Evolutionary conservation across 805 yeast species (phyloP).

Genomic region (Candida xyloterini): DNA sequence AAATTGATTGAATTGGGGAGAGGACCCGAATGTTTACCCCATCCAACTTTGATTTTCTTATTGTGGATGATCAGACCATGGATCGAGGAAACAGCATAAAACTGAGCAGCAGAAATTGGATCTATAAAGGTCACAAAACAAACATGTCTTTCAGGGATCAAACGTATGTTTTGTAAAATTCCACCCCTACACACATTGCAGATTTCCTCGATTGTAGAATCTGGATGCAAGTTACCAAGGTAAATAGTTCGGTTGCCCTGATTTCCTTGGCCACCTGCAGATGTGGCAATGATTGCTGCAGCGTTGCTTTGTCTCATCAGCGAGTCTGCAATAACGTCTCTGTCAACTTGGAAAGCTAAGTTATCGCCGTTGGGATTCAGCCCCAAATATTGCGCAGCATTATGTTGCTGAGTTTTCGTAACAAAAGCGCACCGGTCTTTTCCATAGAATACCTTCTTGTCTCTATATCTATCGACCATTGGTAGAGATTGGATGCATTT

Average conservation of each 20-base stretch:
- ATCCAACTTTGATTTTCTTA: conserved; percentile 85
- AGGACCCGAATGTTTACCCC: conserved; percentile 98
- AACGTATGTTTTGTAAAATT: conserved; percentile 75
- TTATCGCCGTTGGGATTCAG: conserved; percentile 87
- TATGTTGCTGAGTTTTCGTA: conserved; percentile 93
- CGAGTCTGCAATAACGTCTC: conserved; percentile 65
- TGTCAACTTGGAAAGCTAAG: conserved; percentile 54
- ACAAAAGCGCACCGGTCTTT: conserved; percentile 94
- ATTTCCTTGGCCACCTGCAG: conserved; percentile 90
- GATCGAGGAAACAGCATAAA: conserved; percentile 88
- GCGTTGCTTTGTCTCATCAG: conserved; percentile 93
- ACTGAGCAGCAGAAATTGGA: conserved; percentile 96
- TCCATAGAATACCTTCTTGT: conserved; percentile 83
- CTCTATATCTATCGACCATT: conserved; percentile 62
- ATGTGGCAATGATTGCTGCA: conserved; percentile 94
- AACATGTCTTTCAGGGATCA: conserved; percentile 80
- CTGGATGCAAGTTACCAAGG: conserved; percentile 85
- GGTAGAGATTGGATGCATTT: conserved; percentile 78
- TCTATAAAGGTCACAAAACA: conserved; percentile 95
- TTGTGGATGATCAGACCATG: conserved; percentile 86
- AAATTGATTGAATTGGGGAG: conserved; percentile 79
- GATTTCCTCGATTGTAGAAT: conserved; percentile 84
- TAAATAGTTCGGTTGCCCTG: conserved; percentile 93
- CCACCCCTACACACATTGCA: conserved; percentile 98
- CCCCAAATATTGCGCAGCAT: conserved; percentile 93